Evolutionary conservation across 495 filamentous ascomycete genomes (phyloP).

Genomic region (Talaromyces proteolyticus): DNA sequence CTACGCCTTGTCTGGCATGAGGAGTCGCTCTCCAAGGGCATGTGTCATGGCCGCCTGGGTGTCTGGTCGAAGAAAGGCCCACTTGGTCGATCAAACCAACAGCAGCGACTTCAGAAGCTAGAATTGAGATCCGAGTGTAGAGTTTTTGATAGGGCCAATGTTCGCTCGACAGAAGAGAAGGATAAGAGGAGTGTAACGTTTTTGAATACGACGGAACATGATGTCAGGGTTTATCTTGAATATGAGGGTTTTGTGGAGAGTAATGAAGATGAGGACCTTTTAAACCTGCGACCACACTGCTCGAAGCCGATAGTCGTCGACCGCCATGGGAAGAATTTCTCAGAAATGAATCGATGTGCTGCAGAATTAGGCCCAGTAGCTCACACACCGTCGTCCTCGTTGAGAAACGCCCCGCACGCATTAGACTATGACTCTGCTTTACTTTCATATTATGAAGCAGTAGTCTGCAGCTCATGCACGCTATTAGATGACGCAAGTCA

Average conservation of each 20-base stretch:
- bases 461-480: constrained; percentile 20
- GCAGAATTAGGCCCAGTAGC: background rate
- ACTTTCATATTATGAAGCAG: constrained; percentile 16
- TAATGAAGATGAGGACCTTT: background rate
- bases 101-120: background rate
- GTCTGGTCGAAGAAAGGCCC: constrained; percentile 17
- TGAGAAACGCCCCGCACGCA: background rate
- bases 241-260: background rate
- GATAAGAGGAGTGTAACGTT: constrained; percentile 5
- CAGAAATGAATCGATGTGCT: background rate
- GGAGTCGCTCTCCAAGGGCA: constrained; percentile 16
- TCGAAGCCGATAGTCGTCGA: background rate
- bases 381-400: background rate
- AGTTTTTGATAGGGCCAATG: background rate
- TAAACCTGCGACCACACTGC: background rate
- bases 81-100: background rate
- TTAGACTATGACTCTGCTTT: constrained; percentile 12
- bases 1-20: constrained; percentile 19
- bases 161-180: background rate
- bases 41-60: constrained; percentile 19
- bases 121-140: background rate
- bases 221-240: constrained; percentile 17
- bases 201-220: constrained; percentile 16
- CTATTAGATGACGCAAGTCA: constrained; percentile 17
- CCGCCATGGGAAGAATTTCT: background rate